These are phyloP conservation scores for Xylaria sp. DNA, from an alignment of 2,329 filamentous ascomycete species.

Conservation along the genomic window DNA sequence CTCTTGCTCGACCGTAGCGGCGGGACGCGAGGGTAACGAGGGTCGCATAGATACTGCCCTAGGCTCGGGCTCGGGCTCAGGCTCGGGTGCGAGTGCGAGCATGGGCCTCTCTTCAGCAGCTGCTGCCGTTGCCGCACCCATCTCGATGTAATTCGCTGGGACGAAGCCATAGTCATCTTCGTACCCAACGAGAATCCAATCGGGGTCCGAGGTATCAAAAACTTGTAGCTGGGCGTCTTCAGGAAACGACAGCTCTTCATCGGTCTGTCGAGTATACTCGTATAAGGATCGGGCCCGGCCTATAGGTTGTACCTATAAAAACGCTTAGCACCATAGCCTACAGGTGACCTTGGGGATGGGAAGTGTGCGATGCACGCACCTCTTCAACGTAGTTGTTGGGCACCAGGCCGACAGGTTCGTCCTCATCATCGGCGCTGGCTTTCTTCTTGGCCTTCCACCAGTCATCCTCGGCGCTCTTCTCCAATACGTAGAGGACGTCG, in stretches of 20 bases:
- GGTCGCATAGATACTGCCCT: constrained; percentile 39
- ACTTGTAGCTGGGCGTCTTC: constrained; percentile 84
- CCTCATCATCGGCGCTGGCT: constrained; percentile 79
- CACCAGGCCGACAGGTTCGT: constrained; percentile 86
- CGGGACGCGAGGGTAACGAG: constrained; percentile 48
- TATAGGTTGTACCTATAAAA: constrained; percentile 62
- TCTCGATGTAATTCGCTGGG: constrained; percentile 93
- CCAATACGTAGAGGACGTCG: constrained; percentile 84
- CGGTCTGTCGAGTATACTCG: constrained; percentile 95
- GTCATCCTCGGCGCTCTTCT: constrained; percentile 75
- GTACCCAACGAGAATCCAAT: constrained; percentile 92
- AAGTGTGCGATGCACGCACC: constrained; percentile 56
- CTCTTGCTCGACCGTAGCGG: constrained; percentile 39
- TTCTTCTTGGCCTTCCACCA: constrained; percentile 99
- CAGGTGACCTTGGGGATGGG: neutral
- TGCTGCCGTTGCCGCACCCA: constrained; percentile 49
- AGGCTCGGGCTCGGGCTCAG: constrained; percentile 43
- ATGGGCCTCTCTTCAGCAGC: constrained; percentile 39
- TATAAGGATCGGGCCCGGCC: constrained; percentile 88
- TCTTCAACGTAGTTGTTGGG: constrained; percentile 95
- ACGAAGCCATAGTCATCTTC: constrained; percentile 91
- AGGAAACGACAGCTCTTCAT: constrained; percentile 94
- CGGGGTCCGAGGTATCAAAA: constrained; percentile 87
- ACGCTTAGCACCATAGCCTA: constrained; percentile 47
- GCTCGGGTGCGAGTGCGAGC: constrained; percentile 34